Evolutionary conservation across 192 early-diverging fungal genomes (phyloP), one percentile per base, ranked within the genome.

Genomic region (Gaertneriomyces semiglobifer): DNA sequence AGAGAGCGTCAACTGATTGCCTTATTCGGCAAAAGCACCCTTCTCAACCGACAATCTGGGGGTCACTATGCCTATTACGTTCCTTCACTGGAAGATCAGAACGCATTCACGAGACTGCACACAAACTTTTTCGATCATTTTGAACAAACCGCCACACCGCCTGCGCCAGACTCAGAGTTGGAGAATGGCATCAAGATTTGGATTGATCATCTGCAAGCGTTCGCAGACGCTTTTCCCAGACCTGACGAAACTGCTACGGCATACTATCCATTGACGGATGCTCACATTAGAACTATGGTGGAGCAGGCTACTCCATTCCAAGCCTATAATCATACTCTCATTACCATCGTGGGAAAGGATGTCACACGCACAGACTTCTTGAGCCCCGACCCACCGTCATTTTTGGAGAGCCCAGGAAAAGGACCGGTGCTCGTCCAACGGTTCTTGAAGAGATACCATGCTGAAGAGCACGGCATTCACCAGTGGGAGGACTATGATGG

Each of bases 311-410:
- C 51, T 12, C 63, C 63, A 18, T 16, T 25, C 6, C 19, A 47
- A 16, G 46, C 54, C 6, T 38, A 53, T 47, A 52, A 52, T 11
- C 46, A 54, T 12, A 52, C 46, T 2, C 3, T 64, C 12, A 45
- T 62, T 42, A 52, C 40, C 1, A 38, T 64, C 16, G 41, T 64
- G 11, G 63, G 63, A 4, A 64, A 64, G 51, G 63, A 64, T 39
- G 44, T 54, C 44, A 64, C 63, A 8, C 16, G 18, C 16, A 52
- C 51, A 39, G 63, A 64, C 38, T 64, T 38, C 39, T 4, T 64
- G 14, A 41, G 50, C 7, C 18, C 12, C 40, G 4, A 7, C 3
- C 7, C 63, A n/a, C n/a, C n/a, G n/a, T n/a, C n/a, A n/a, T n/a
- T n/a, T n/a, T n/a, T n/a, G n/a, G n/a, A n/a, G n/a, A n/a, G n/a